Evolutionary conservation across 495 filamentous ascomycete genomes (phyloP).

Genomic region (Extremus antarcticus): DNA sequence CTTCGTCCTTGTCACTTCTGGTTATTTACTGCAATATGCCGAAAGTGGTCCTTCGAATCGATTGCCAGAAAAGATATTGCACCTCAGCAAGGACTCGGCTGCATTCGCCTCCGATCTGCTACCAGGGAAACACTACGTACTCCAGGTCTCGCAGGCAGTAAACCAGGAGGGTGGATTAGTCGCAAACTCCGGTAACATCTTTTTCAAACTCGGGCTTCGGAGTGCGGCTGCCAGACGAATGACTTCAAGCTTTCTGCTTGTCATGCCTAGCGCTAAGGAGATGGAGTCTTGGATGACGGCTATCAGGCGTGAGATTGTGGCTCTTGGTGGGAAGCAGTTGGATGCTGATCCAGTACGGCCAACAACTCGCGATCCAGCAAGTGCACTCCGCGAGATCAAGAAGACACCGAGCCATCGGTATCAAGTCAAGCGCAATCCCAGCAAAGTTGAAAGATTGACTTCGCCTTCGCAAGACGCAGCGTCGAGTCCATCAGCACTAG

Average conservation of each 20-base stretch:
- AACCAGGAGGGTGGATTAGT: constrained; percentile 47
- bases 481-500: neutral
- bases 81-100: constrained; percentile 71
- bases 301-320: constrained; percentile 36
- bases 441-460: constrained; percentile 2
- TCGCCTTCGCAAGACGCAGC: neutral
- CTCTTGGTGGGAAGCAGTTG: constrained; percentile 30
- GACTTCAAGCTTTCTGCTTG: constrained; percentile 61
- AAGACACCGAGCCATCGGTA: constrained; percentile 17
- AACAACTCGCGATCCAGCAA: neutral
- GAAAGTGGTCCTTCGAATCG: constrained; percentile 71
- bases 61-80: constrained; percentile 76
- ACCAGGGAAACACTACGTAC: constrained; percentile 81
- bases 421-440: constrained; percentile 6
- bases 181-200: constrained; percentile 48
- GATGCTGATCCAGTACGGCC: constrained; percentile 9
- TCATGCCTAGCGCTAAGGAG: constrained; percentile 68
- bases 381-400: constrained; percentile 19
- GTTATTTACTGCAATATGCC: constrained; percentile 78
- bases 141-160: constrained; percentile 73
- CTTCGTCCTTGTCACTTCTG: constrained; percentile 69
- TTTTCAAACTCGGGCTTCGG: constrained; percentile 61
- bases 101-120: constrained; percentile 92
- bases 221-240: constrained; percentile 44
- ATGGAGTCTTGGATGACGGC: constrained; percentile 73